Base-by-base conservation (phyloP, 202 grass and related monocot genomes). In the Bolboschoenoplectus hybrid region DNA sequence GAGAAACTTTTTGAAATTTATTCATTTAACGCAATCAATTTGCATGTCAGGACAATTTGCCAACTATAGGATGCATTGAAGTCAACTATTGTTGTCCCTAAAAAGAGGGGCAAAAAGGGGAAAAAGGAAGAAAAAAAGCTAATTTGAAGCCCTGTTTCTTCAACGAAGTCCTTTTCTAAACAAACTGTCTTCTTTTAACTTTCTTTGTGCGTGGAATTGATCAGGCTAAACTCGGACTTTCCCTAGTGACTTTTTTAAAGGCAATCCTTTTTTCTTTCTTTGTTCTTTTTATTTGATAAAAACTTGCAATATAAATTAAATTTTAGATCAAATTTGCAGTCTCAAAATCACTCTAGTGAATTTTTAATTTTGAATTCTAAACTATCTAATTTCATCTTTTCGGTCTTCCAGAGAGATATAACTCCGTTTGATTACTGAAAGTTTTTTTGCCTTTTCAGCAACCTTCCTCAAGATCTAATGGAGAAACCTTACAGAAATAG, bases 101-200 rank as follows among this genome's bases (percentile, higher is more conserved):
- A 53, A 83, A 83, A 83, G 63, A 53, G 45, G 11, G 34, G 44
- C 81, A 83, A 68, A 83, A 67, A 14, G 41, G 4, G 14, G 6
- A 13, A 81, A 64, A 55, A 57, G 36, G n/a, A 81, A 64, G n/a
- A 44, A 11, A 40, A 81, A 63, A 63, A 74, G 78, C 56, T 20
- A 49, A 50, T 67, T 67, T 20, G 1, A 9, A 39, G 35, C 35
- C 77, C 35, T 81, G 55, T 81, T 81, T 81, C 36, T 81, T 63
- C 77, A 58, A 70, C 67, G 14, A 45, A 17, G 14, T 70, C 47
- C 34, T 63, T 61, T 43, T 63, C 3, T 36, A 32, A 40, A 79
- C 43, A 3, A 51, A 51, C 52, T 79, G 26, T 79, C 49, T 16
- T 79, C 9, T 79, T 78, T 51, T 36, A 35, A 35, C 74, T 78